Base-by-base conservation (phyloP, 2,329 filamentous ascomycete species). In the Colletotrichum plurivorum region DNA sequence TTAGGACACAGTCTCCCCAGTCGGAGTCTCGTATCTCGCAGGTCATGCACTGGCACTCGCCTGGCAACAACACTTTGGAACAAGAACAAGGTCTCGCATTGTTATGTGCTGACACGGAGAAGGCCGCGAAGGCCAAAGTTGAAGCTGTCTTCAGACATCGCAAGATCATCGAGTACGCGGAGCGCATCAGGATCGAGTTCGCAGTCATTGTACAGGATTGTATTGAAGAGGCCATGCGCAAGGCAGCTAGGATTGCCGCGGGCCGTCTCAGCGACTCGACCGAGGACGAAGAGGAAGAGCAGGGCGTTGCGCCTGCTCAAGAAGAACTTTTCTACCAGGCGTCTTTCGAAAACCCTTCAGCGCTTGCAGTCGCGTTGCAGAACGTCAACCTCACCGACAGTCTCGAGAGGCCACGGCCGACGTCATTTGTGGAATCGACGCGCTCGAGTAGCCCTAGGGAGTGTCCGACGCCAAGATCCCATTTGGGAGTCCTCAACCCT, bases 41-140 rank as follows among this genome's bases (percentile, higher is more conserved):
- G 79, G 95, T 99, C 6, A 80, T 97, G 73, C 94, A 98, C 78
- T 99, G 97, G 96, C 94, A 97, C 76, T 97, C 95, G 5, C 96
- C 96, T 0, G 95, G 94, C 75, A 93, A 92, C 57, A 95, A 95
- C 75, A 96, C 94, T 0, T 82, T 97, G 16, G 96, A 99, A 71
- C 94, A 98, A 78, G 95, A 98, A 77, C 93, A 97, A 76, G 96
- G 96, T 0, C 84, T 99, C 25, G 92, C 94, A 45, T 80, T 94
- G 27, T 84, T 99, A n/a, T 97, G 94, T 77, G 88, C 93, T 15
- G 96, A 99, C 77, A 98, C 95, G 0, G 94, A 96, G 78, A 91
- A 88, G 75, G 88, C 94, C 46, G 93, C 95, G 27, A 93, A 91
- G 75, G 89, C 92, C 52, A 99, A 99, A 78, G 93, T 98, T 2